Evolutionary conservation across 257 asterid species (phyloP).

Genomic region (Fraxinus anomala): DNA sequence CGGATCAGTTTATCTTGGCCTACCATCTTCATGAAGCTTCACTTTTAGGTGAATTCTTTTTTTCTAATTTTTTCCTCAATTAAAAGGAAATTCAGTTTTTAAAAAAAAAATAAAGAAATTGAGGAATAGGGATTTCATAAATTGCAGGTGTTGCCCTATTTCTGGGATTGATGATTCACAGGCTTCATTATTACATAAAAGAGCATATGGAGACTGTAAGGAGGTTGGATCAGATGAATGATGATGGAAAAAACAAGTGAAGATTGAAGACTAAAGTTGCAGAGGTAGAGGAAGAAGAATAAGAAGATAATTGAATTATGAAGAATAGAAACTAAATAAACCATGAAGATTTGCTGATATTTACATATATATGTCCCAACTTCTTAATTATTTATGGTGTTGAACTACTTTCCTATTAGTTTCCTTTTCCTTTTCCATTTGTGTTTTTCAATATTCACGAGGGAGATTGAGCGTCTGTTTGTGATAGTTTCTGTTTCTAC

Average conservation of each 20-base stretch:
- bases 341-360: constrained; percentile 19
- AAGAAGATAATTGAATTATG: background rate
- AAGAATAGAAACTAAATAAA: background rate
- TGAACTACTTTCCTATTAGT: too few species aligned
- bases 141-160: background rate
- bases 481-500: too few species aligned
- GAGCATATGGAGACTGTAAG: constrained; percentile 78
- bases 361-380: constrained; percentile 4
- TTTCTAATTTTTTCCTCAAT: too few species aligned
- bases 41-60: constrained; percentile 47
- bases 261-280: constrained; percentile 40
- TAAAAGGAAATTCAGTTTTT: background rate
- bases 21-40: constrained; percentile 67
- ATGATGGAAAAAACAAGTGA: constrained; percentile 37
- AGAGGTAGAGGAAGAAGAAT: constrained; percentile 35
- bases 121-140: background rate
- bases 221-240: constrained; percentile 51
- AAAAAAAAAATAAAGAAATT: background rate
- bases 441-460: too few species aligned
- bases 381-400: too few species aligned
- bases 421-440: too few species aligned
- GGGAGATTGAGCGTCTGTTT: too few species aligned
- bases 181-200: constrained; percentile 84
- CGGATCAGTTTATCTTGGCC: constrained; percentile 76
- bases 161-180: constrained; percentile 73